Evolutionary conservation across 345 rosid genomes (phyloP), one percentile per base, ranked within the genome.

Genomic region (Ricinus communis): DNA sequence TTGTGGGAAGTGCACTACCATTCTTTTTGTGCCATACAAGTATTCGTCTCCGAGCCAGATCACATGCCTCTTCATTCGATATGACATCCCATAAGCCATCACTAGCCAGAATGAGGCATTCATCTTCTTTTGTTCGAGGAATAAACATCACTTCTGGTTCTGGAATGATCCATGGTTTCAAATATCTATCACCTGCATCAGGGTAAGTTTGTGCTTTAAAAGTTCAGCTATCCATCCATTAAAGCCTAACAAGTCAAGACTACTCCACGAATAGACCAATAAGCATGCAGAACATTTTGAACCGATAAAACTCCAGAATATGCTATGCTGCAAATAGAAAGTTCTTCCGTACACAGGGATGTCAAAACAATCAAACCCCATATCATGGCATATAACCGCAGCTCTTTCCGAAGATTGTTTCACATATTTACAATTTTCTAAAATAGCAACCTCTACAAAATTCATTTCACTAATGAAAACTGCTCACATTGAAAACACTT

Each of bases 61-160:
- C 97, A 50, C 96, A 92, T 40, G 82, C 99, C 79, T 95, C 99
- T 79, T 95, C 96, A 58, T 92, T 95, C 21, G 84, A 74, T 93
- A 92, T 87, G 61, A 95, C 98, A 78, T 94, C 98, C 98, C 98
- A 94, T 63, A 91, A 77, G 41, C 98, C 98, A 24, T 94, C 99
- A 24, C 99, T 92, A 1, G 97, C 98, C 64, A 92, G 77, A 77
- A 92, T 74, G 22, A 95, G 89, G 83, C 97, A 92, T 60, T 92
- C 97, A 31, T 95, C 99, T 68, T 92, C 99, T 84, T 85, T 92
- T 25, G 87, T 87, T 74, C 99, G 74, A 0, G 97, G 93, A 76
- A 89, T 70, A 50, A 95, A 85, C 82, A 73, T 80, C 61, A 95
- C 98, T 86, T 95, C 98, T 16, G 97, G 98, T 19, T 92, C 96